Conservation (phyloP, 352 stramenopile genomes). For the Phytophthora europaea region DNA sequence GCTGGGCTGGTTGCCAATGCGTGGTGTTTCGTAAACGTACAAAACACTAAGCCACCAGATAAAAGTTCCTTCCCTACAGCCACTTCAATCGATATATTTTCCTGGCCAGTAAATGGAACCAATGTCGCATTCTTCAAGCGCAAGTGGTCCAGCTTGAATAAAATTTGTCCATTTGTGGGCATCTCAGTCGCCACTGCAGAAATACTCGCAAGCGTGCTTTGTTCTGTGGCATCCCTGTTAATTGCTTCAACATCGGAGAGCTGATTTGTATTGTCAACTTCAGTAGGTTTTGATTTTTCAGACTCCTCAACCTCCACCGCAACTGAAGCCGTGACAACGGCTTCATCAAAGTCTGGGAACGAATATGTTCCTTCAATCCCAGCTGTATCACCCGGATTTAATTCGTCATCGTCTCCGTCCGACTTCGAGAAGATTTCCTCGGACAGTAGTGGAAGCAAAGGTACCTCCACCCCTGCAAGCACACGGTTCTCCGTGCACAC, state of each 20-base stretch:
- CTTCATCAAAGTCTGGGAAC: constrained; percentile 48
- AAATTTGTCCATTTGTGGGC: constrained; percentile 1
- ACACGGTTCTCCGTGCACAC: constrained; percentile 78
- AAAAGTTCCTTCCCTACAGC: constrained; percentile 28
- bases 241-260: not conserved
- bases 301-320: constrained; percentile 42
- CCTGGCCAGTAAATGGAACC: constrained; percentile 37
- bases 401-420: not conserved
- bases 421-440: constrained; percentile 36
- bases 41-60: constrained; percentile 40
- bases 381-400: constrained; percentile 12
- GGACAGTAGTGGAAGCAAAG: constrained; percentile 43
- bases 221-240: not conserved
- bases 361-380: constrained; percentile 50
- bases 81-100: constrained; percentile 55
- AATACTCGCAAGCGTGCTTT: constrained; percentile 1
- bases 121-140: constrained; percentile 39
- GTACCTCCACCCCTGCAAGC: constrained; percentile 68
- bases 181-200: not conserved
- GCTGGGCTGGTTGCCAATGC: constrained; percentile 43
- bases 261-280: not conserved
- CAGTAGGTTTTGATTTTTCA: not conserved
- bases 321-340: constrained; percentile 46
- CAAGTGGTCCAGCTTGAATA: constrained; percentile 47
- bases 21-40: constrained; percentile 49